Base-by-base conservation (phyloP, 345 rosid species). In the Eucalyptus curtisii region DNA sequence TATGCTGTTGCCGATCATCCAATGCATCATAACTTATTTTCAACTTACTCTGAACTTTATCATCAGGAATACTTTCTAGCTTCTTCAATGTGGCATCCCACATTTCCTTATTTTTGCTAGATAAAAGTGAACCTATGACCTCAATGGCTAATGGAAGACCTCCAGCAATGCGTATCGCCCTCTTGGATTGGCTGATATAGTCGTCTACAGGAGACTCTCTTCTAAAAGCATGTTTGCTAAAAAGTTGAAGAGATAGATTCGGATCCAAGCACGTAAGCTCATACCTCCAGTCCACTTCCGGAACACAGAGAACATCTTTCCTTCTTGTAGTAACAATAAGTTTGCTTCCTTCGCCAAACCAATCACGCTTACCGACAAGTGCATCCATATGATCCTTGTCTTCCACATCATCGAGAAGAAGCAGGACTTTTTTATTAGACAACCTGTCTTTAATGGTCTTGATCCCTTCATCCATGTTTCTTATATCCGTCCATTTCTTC, bases 101-200 rank as follows among this genome's bases (percentile, higher is more conserved):
- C 71, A 0, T 64, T 14, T 30, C 1, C 5, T 13, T 30, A 0
- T 61, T 2, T 3, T 0, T 24, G 68, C 0, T 0, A 3, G 2
- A 0, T 59, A 59, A 59, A 59, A 59, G 68, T 5, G 68, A 59
- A 5, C 68, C 68, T 0, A 59, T 59, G 31, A 59, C 1, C 16
- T 59, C 68, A 13, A 59, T 15, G 6, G 68, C 16, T 5, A 59
- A 4, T 0, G 68, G 31, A 27, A 59, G 68, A 5, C 33, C 68
- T 27, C 68, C 8, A 27, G 68, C 31, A 59, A 59, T 25, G 0
- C 1, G 1, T 59, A 27, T 6, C 8, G 33, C 68, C 68, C n/a
- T 59, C 0, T 59, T 1, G 33, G 68, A 27, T 27, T 24, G 17
- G 8, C 5, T 1, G 33, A 61, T 61, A 6, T 6, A 1, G 2